Evolutionary conservation across 139 green algal genomes (phyloP), one percentile per base, ranked within the genome.

Genomic region (Dunaliella primolecta): DNA sequence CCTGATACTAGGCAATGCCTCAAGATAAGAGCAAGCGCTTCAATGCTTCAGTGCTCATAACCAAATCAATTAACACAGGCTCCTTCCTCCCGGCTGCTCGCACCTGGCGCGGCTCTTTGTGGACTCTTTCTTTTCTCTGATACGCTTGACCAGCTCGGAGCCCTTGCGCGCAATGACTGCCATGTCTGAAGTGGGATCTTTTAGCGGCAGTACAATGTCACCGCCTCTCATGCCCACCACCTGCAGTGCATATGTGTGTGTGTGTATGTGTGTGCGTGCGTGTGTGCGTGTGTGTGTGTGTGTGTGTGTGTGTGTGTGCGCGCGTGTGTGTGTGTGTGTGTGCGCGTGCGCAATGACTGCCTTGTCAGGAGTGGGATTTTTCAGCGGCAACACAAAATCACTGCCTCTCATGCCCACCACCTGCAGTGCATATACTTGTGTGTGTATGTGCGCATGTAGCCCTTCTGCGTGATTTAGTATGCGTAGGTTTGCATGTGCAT

Each of bases 181-280:
- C 96, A 99, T 97, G 88, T 99, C 97, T 36, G 88, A 95, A 36
- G 96, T 99, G 77, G 96, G 90, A 88, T 99, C 97, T 86, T 96
- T 96, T 32, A 99, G 84, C 0, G 97, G 97, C 89, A 98, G 91
- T 70, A 98, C 93, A 31, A 96, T 92, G 72, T 96, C 93, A 37
- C 86, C 83, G 2, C 75, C 83, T 38, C 37, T 76, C 15, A 38
- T 78, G 74, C 76, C 78, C 31, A 81, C 78, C 25, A 87, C 82
- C 82, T 86, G 82, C 56, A 85, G 25, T 1, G 3, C 29, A 35
- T n/a, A n/a, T n/a, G n/a, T n/a, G n/a, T n/a, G n/a, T n/a, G n/a
- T n/a, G n/a, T n/a, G 34, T 29, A n/a, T 72, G 78, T 72, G 78
- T 24, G 78, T 64, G 35, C 29, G 33, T n/a, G 78, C 21, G 27